Percentiles rank a stretch among this genome's conserved stretches.
These are phyloP conservation scores for Colletotrichum filicis DNA, from an alignment of 2,329 filamentous ascomycete genomes.

Conservation along the genomic window DNA sequence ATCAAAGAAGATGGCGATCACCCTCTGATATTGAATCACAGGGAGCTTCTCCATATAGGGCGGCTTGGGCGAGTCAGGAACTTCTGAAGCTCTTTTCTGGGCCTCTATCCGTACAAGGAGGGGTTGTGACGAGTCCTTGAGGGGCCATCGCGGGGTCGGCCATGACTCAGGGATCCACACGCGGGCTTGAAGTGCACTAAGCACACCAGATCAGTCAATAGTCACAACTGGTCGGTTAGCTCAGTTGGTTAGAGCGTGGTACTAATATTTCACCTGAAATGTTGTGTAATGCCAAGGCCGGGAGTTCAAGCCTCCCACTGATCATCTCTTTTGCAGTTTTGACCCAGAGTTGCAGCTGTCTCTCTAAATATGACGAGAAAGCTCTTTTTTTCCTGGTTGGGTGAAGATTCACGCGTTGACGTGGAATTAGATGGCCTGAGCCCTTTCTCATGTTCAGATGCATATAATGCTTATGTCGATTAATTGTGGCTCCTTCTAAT, in stretches of 20 bases:
- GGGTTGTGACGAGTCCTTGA: background rate
- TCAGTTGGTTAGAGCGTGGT: constrained; percentile 37
- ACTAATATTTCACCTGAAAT: constrained; percentile 30
- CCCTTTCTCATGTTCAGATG: background rate
- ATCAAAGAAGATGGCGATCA: background rate
- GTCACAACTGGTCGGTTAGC: constrained; percentile 28
- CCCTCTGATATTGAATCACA: background rate
- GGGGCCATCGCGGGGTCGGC: background rate
- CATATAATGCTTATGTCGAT: background rate
- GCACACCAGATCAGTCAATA: accelerated
- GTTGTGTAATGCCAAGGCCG: constrained; percentile 33
- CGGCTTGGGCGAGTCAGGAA: too few relatives aligned
- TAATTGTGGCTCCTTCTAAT: background rate
- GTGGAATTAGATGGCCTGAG: background rate
- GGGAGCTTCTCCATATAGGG: background rate
- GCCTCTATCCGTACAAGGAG: too few relatives aligned
- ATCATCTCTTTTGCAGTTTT: constrained; percentile 4
- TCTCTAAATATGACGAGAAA: too few relatives aligned
- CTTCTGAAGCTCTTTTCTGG: background rate
- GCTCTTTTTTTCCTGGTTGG: too few relatives aligned
- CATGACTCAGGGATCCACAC: background rate
- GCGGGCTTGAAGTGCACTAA: too few relatives aligned
- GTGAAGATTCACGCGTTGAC: too few relatives aligned
- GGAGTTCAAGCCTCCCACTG: constrained; percentile 36
- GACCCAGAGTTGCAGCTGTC: too few relatives aligned